Evolutionary conservation across 129 eudicot species (phyloP).

Genomic region (Ambrosia trifida): DNA sequence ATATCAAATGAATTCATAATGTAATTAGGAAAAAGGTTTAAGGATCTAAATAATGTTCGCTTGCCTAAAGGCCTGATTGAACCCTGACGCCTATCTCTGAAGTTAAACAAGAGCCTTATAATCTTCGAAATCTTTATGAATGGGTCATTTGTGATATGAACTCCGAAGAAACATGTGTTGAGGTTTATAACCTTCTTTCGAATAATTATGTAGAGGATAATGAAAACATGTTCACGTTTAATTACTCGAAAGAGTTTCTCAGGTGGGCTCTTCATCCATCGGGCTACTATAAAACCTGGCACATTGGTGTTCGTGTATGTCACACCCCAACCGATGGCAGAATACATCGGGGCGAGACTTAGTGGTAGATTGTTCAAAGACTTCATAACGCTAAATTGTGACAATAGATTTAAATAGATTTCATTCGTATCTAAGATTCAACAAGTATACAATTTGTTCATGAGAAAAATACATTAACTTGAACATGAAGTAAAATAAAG

Average conservation of each 20-base stretch:
- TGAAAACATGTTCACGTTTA: constrained; percentile 56
- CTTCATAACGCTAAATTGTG: too few species aligned
- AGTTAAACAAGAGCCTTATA: constrained; percentile 60
- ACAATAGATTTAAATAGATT: too few species aligned
- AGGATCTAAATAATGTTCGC: constrained; percentile 41
- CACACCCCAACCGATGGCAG: too few species aligned
- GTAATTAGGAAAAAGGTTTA: constrained; percentile 26
- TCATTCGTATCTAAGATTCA: too few species aligned
- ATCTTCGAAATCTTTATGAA: constrained; percentile 49
- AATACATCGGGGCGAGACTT: too few species aligned
- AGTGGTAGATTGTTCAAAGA: too few species aligned
- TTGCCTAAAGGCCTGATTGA: constrained; percentile 60
- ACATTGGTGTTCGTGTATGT: constrained; percentile 61
- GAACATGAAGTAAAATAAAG: too few species aligned
- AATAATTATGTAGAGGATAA: constrained; percentile 64
- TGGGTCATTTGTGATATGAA: constrained; percentile 66
- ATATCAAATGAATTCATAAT: background rate
- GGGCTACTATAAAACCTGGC: constrained; percentile 57
- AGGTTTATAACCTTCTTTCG: constrained; percentile 51
- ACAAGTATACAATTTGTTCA: too few species aligned
- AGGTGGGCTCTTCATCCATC: constrained; percentile 66
- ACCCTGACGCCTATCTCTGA: constrained; percentile 51
- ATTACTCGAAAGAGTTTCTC: constrained; percentile 56
- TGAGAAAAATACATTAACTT: too few species aligned
- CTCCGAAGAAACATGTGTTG: constrained; percentile 45